These are phyloP conservation scores for Exobasidium cylindrosporum DNA, from an alignment of 1,284 basidiomycete species.

Conservation along the genomic window DNA sequence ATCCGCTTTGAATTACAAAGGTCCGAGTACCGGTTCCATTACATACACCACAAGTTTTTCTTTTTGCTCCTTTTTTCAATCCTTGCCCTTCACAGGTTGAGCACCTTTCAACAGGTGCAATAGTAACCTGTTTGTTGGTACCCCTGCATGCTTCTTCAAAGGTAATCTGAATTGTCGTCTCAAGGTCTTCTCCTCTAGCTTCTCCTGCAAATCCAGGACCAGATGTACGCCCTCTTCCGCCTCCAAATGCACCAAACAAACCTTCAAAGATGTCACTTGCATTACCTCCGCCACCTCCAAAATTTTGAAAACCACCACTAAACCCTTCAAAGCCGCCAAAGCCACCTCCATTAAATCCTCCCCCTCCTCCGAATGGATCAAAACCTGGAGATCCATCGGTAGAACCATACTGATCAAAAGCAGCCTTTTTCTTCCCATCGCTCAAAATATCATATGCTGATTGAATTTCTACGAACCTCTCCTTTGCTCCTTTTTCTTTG, in stretches of 20 bases:
- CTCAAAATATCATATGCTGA: conserved; percentile 81
- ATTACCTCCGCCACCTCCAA: conserved; percentile 58
- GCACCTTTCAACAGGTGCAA: conserved; percentile 81
- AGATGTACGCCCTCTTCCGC: conserved; percentile 23
- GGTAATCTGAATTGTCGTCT: conserved; percentile 71
- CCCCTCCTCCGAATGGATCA: conserved; percentile 67
- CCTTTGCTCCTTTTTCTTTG: conserved; percentile 83
- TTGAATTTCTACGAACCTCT: conserved; percentile 95
- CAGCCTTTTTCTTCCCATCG: conserved; percentile 86
- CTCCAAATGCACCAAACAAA: conserved; percentile 71
- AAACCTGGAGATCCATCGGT: conserved; percentile 87
- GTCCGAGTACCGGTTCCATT: conserved; percentile 83
- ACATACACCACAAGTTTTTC: conserved; percentile 75
- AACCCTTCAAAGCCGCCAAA: conserved; percentile 71
- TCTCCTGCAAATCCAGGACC: conserved; percentile 57
- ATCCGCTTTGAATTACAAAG: conserved; percentile 88
- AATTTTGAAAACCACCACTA: conserved; percentile 60
- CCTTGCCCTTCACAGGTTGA: conserved; percentile 80
- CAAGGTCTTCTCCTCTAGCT: conserved; percentile 78
- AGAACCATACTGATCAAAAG: conserved; percentile 93
- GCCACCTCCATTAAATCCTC: conserved; percentile 55
- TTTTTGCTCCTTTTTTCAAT: conserved; percentile 80
- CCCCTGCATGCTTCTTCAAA: conserved; percentile 93
- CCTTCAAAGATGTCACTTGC: conserved; percentile 70
- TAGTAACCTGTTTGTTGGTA: conserved; percentile 70